Percentiles rank a stretch among this genome's conserved stretches.
Evolutionary conservation across 129 eudicot genomes (phyloP).

Genomic region (Ambrosia trifida): DNA sequence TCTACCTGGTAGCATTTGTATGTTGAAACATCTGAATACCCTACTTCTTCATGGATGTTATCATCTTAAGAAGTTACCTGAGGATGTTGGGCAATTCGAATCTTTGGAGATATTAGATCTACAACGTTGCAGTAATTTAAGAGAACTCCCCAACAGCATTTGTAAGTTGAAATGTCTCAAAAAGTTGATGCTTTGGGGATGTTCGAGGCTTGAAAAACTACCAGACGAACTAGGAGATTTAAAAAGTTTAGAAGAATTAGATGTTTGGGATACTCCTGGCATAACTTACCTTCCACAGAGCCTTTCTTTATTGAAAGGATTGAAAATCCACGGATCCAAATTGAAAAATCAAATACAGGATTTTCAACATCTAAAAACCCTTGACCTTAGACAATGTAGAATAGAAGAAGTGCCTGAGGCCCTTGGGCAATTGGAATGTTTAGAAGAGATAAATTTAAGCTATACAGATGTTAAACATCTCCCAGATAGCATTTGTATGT

Average conservation of each 20-base stretch:
- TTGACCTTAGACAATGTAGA: no score
- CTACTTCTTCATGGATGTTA: neutral
- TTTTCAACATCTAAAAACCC: no score
- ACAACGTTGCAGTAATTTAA: neutral
- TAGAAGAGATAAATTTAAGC: no score
- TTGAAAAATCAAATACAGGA: no score
- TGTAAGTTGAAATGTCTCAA: neutral
- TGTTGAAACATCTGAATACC: constrained; percentile 5
- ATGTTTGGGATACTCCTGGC: no score
- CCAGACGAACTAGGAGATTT: neutral
- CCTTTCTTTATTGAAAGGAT: no score
- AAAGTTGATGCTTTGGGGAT: neutral
- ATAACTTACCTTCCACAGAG: no score
- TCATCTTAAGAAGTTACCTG: neutral
- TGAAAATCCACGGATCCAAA: no score
- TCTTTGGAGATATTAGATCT: neutral
- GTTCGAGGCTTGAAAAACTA: neutral
- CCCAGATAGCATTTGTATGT: no score
- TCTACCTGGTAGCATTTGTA: constrained; percentile 1
- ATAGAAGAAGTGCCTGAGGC: no score
- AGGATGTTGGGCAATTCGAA: neutral
- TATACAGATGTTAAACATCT: no score
- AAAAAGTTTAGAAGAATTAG: neutral
- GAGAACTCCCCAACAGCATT: neutral
- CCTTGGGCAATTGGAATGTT: no score